Conservation (phyloP, 192 early-diverging fungal genomes). For the Chytriomyces sp. region DNA sequence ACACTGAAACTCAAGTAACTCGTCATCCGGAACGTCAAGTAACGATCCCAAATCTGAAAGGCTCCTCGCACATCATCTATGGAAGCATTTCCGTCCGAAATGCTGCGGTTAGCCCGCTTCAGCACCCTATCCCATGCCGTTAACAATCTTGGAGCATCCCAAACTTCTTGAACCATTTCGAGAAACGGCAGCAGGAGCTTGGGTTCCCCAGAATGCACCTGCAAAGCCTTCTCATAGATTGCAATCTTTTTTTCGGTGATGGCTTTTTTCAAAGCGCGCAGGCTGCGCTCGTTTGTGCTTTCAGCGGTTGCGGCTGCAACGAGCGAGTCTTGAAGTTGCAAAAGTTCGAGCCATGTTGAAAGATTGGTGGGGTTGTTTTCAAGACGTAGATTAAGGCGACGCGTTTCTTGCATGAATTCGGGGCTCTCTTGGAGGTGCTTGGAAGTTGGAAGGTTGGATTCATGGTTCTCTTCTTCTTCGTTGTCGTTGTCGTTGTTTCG, state of each 20-base stretch:
- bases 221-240: slow-evolving; percentile 52
- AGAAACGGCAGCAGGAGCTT: slow-evolving; percentile 45
- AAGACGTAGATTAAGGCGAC: slow-evolving; percentile 20
- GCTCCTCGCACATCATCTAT: slow-evolving; percentile 14
- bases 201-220: slow-evolving; percentile 30
- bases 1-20: slow-evolving; percentile 47
- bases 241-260: slow-evolving; percentile 50
- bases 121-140: slow-evolving; percentile 53
- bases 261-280: slow-evolving; percentile 3
- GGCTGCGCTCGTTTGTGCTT: neutral
- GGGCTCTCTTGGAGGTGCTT: slow-evolving; percentile 19
- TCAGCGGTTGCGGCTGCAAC: neutral
- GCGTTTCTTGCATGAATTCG: slow-evolving; percentile 24
- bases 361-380: slow-evolving; percentile 45
- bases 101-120: neutral
- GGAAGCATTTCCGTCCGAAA: neutral
- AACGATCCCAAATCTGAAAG: slow-evolving; percentile 46
- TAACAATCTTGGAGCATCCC: slow-evolving; percentile 40
- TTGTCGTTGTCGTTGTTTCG: slow-evolving; percentile 2
- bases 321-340: slow-evolving; percentile 52
- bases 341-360: slow-evolving; percentile 45
- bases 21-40: slow-evolving; percentile 53
- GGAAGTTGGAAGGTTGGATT: neutral
- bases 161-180: slow-evolving; percentile 27
- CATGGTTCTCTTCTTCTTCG: neutral